phyloP scores from a whole-genome alignment of 1,284 basidiomycete genomes.

The Microbotryomycetes sp. region DNA sequence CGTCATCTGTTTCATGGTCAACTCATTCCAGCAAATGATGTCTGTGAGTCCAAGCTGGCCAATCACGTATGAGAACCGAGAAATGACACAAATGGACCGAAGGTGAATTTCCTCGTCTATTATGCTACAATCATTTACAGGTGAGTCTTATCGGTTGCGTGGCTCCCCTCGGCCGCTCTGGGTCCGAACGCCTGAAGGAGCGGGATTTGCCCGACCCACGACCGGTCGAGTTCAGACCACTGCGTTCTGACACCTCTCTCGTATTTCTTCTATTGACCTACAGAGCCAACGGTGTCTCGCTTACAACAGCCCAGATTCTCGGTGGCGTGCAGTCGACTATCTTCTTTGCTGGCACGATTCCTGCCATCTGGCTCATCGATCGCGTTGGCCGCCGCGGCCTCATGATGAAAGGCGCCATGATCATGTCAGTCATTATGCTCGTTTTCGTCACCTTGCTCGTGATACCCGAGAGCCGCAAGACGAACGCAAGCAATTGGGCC shows the following conservation, averaged over 20 bases:
- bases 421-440: slow-evolving; percentile 14
- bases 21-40: slow-evolving; percentile 12
- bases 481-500: slow-evolving; percentile 4
- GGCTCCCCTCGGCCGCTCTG: no score
- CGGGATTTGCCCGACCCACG: no score
- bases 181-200: no score
- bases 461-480: neutral
- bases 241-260: no score
- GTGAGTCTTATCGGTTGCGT: no score
- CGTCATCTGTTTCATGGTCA: slow-evolving; percentile 9
- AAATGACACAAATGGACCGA: no score
- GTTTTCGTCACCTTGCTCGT: slow-evolving; percentile 6
- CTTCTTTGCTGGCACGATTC: slow-evolving; percentile 9
- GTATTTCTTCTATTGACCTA: no score
- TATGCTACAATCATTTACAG: slow-evolving; percentile 16
- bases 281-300: neutral
- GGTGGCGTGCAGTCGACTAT: neutral
- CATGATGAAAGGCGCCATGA: slow-evolving; percentile 6
- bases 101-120: neutral
- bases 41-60: slow-evolving; percentile 9
- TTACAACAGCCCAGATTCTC: neutral
- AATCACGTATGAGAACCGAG: no score
- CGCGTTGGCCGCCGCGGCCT: slow-evolving; percentile 8
- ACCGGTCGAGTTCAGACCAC: no score
- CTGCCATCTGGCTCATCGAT: slow-evolving; percentile 12